Conservation (phyloP, 1,139 yeast species). For the Pichia norvegensis region DNA sequence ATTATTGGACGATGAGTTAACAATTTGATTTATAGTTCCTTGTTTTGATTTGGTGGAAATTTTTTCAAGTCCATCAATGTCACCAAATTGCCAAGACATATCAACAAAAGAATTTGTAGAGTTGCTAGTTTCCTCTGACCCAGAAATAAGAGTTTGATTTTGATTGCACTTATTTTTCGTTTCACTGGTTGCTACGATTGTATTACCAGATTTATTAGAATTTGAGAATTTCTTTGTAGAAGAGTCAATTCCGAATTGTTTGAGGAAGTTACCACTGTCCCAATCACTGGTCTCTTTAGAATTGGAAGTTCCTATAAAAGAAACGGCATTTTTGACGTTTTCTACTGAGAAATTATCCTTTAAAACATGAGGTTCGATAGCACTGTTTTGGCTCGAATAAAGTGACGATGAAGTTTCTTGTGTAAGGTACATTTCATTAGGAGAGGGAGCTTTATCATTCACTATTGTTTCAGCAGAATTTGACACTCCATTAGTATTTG, state of each 20-base stretch:
- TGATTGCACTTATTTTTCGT: too few species aligned
- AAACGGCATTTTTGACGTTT: too few species aligned
- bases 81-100: slow-evolving; percentile 18
- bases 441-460: too few species aligned
- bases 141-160: background rate
- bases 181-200: background rate
- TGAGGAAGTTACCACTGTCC: background rate
- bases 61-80: slow-evolving; percentile 19
- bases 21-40: too few species aligned
- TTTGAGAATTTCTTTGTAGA: background rate
- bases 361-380: too few species aligned
- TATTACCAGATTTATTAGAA: background rate
- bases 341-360: too few species aligned
- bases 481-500: too few species aligned
- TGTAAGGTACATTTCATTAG: too few species aligned
- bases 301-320: background rate
- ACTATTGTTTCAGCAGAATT: too few species aligned
- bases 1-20: too few species aligned
- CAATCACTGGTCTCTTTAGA: background rate
- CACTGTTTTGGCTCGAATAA: too few species aligned
- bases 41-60: slow-evolving; percentile 6
- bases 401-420: too few species aligned
- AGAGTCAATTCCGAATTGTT: background rate
- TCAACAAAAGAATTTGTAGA: background rate
- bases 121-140: background rate